Percentiles rank a stretch among this genome's conserved stretches.
These are phyloP conservation scores for Trichothecium roseum DNA, from an alignment of 2,329 filamentous ascomycete genomes.

Conservation along the genomic window DNA sequence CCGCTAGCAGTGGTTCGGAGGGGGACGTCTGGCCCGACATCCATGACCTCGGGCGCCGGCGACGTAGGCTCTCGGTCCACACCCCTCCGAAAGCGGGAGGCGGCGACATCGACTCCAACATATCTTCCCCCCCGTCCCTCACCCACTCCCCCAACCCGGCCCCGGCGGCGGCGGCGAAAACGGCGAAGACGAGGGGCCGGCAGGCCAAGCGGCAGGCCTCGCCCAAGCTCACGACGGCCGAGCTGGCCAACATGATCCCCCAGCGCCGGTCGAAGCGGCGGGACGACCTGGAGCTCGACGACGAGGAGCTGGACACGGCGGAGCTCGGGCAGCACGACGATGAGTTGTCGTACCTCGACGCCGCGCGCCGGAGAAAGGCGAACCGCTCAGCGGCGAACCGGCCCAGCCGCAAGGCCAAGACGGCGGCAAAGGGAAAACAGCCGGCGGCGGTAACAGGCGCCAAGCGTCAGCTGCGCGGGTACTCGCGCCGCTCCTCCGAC, in stretches of 20 bases:
- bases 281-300: conserved; percentile 30
- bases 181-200: conserved; percentile 18
- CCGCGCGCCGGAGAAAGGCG: conserved; percentile 19
- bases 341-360: conserved; percentile 38
- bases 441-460: conserved; percentile 13
- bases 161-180: conserved; percentile 13
- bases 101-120: conserved; percentile 34
- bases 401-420: conserved; percentile 4
- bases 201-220: conserved; percentile 21
- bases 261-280: conserved; percentile 34
- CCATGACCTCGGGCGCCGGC: conserved; percentile 36
- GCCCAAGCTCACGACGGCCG: conserved; percentile 40
- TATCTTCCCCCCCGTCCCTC: conserved; percentile 55
- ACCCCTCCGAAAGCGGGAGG: conserved; percentile 24
- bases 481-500: conserved; percentile 41
- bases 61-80: conserved; percentile 24
- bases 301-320: conserved; percentile 37
- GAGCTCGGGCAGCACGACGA: conserved; percentile 43
- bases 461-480: conserved; percentile 24
- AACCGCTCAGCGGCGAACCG: conserved; percentile 4
- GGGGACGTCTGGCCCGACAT: conserved; percentile 41
- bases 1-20: conserved; percentile 41
- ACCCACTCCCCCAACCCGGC: conserved; percentile 54
- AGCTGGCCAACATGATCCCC: conserved; percentile 42
- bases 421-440: conserved; percentile 5